Evolutionary conservation across 352 stramenopile species (phyloP).

Genomic region (Phytopythium boreale): DNA sequence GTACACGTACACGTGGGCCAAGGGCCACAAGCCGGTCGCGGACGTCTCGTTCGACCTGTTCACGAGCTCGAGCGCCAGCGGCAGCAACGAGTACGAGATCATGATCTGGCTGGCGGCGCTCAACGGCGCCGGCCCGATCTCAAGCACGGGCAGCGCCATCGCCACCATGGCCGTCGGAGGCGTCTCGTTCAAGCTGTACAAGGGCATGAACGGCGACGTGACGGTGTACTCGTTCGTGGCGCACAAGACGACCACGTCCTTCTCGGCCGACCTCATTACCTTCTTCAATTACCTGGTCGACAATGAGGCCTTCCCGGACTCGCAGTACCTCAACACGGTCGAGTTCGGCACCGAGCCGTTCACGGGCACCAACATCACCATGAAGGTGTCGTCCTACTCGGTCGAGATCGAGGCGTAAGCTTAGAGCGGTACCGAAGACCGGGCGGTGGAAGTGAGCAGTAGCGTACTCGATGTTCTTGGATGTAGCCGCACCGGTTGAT

Average conservation of each 20-base stretch:
- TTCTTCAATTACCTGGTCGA: constrained; percentile 27
- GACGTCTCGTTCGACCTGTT: constrained; percentile 44
- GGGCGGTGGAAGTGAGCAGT: not conserved
- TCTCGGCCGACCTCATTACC: constrained; percentile 24
- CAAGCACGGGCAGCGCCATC: constrained; percentile 20
- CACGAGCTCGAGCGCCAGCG: constrained; percentile 17
- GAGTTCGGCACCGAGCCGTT: constrained; percentile 33
- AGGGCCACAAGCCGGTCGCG: constrained; percentile 30
- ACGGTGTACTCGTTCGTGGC: constrained; percentile 38
- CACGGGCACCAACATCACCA: constrained; percentile 19
- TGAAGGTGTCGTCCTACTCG: constrained; percentile 32
- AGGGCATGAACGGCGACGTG: constrained; percentile 29
- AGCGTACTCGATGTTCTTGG: too few relatives aligned
- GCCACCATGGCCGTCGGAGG: constrained; percentile 19
- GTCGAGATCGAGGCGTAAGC: constrained; percentile 16
- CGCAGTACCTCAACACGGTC: constrained; percentile 23
- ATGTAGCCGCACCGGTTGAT: too few relatives aligned
- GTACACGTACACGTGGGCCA: constrained; percentile 29
- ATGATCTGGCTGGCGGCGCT: constrained; percentile 40
- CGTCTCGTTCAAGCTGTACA: constrained; percentile 28
- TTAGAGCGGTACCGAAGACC: too few relatives aligned
- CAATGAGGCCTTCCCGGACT: constrained; percentile 19
- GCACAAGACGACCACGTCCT: constrained; percentile 14
- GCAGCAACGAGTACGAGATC: constrained; percentile 32
- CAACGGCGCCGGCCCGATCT: constrained; percentile 25